Evolutionary conservation across 345 rosid genomes (phyloP).

Genomic region (Gossypium stocksii): DNA sequence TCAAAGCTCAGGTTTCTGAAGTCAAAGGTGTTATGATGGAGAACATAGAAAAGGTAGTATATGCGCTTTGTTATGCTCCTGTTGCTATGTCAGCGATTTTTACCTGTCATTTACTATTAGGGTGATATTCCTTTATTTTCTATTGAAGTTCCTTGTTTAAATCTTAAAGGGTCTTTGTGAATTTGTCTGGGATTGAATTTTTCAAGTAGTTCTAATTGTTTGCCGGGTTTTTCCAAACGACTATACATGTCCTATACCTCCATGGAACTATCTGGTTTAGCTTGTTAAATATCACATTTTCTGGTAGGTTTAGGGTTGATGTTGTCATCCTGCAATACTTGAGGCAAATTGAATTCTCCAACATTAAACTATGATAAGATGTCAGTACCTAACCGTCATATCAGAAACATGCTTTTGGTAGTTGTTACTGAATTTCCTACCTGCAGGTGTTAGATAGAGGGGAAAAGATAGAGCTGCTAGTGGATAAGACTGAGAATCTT

Average conservation of each 20-base stretch:
- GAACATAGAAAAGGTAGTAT: constrained; percentile 83
- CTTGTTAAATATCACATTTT: neutral
- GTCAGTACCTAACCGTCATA: neutral
- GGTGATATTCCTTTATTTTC: neutral
- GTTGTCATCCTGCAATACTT: neutral
- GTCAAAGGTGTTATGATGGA: constrained; percentile 99
- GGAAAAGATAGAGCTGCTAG: constrained; percentile 96
- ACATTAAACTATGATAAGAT: neutral
- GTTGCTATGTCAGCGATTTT: neutral
- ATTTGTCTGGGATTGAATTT: neutral
- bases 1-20: constrained; percentile 97
- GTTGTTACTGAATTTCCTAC: neutral
- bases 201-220: neutral
- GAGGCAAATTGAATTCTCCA: neutral
- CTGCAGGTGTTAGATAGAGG: constrained; percentile 96
- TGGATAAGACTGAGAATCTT: constrained; percentile 97
- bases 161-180: neutral
- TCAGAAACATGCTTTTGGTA: neutral
- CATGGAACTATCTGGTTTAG: neutral
- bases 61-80: neutral
- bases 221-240: neutral
- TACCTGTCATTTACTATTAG: neutral
- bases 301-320: neutral
- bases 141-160: neutral
- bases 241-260: neutral